Conservation (phyloP, 805 yeast species). For the Candida ortonii region DNA sequence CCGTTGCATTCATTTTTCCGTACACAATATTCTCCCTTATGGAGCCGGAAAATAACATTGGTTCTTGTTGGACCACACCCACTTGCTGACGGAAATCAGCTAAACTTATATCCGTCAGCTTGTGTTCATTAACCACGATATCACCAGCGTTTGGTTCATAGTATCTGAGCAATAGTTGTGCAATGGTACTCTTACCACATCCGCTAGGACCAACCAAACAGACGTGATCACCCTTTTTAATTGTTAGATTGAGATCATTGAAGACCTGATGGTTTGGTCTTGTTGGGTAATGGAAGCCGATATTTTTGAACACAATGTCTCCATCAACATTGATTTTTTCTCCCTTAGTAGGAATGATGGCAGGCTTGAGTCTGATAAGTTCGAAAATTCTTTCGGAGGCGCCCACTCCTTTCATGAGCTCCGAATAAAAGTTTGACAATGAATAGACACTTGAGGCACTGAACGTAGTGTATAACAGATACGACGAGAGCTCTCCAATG, state of each 20-base stretch:
- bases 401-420: conserved; percentile 95
- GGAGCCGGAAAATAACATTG: conserved; percentile 82
- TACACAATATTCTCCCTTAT: conserved; percentile 80
- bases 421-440: conserved; percentile 85
- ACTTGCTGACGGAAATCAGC: conserved; percentile 68
- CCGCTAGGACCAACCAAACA: conserved; percentile 98
- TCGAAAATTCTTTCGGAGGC: conserved; percentile 93
- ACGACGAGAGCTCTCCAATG: conserved; percentile 86
- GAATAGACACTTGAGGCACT: conserved; percentile 94
- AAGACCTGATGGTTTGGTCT: conserved; percentile 72
- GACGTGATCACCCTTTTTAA: conserved; percentile 79
- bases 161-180: conserved; percentile 74
- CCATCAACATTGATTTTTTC: conserved; percentile 44
- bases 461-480: conserved; percentile 92
- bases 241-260: conserved; percentile 52
- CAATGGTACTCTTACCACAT: conserved; percentile 88
- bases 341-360: conserved; percentile 68
- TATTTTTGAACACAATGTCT: conserved; percentile 58
- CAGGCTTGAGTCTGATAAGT: conserved; percentile 72
- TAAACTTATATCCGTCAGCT: conserved; percentile 63
- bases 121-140: conserved; percentile 61
- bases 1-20: conserved; percentile 62
- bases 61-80: conserved; percentile 95
- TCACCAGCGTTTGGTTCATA: conserved; percentile 74
- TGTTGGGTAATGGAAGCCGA: conserved; percentile 79